Percentiles rank a stretch among this genome's conserved stretches.
Evolutionary conservation across 768 basidiomycete genomes (phyloP).

Genomic region (Tylopilus intermedius): DNA sequence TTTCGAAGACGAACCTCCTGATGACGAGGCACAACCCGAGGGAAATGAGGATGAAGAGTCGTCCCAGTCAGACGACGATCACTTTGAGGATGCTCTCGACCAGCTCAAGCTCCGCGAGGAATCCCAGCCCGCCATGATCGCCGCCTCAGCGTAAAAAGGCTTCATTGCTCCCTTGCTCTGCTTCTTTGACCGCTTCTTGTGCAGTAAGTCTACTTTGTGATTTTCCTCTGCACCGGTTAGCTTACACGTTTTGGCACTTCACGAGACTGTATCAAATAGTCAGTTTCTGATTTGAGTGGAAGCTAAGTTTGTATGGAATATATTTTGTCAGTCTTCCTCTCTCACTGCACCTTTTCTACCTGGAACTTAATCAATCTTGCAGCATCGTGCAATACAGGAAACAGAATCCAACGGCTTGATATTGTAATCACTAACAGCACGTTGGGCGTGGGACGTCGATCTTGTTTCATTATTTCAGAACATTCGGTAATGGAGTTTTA

Average conservation of each 20-base stretch:
- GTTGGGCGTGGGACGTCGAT: not conserved
- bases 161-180: not conserved
- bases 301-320: not conserved
- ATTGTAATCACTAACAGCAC: not conserved
- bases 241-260: not conserved
- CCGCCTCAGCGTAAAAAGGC: conserved; percentile 15
- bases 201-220: not conserved
- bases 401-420: not conserved
- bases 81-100: conserved; percentile 66
- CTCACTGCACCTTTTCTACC: not conserved
- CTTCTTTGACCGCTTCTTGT: not conserved
- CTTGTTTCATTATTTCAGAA: too few relatives aligned
- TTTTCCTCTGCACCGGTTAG: not conserved
- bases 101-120: conserved; percentile 38
- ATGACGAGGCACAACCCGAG: conserved; percentile 34
- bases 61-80: conserved; percentile 38
- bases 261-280: not conserved
- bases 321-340: not conserved
- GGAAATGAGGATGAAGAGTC: conserved; percentile 28
- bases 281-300: not conserved
- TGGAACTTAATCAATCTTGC: not conserved
- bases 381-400: not conserved
- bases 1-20: conserved; percentile 72
- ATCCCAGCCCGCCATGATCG: conserved; percentile 7
- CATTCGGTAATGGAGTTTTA: too few relatives aligned